Evolutionary conservation across 2,329 filamentous ascomycete genomes (phyloP), one percentile per base, ranked within the genome.

Genomic region (Celoporthe dispersa): DNA sequence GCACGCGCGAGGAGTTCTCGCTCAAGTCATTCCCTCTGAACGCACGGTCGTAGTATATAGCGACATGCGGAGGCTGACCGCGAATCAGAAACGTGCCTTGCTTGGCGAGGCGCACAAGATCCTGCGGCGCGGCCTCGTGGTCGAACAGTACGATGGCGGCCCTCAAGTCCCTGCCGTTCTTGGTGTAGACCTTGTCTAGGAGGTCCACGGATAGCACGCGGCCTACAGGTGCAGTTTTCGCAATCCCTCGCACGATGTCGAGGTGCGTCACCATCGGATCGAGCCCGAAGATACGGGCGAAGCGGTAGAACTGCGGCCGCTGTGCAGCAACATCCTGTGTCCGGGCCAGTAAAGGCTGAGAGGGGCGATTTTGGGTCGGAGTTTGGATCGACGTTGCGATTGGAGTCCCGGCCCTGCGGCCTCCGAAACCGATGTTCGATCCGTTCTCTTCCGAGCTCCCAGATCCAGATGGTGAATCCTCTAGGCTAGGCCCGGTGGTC

Each of bases 111-210:
- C 64, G 64, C n/a, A 66, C 25, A 7, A 66, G 37, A 33, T 66
- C 64, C 35, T 25, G 33, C 4, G 53, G 33, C 37, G 64, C 64
- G 14, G 51, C 64, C 1, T 59, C 64, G n/a, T 59, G 33, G 35
- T 66, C 64, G 51, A 66, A 66, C 8, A 66, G 25, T 53, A 66
- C 53, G 25, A 59, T 44, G 22, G 64, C 64, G 3, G 64, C 51
- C 16, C 19, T 57, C 64, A 41, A 2, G 8, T 44, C n/a, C 33
- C 9, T 39, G 22, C 35, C 51, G 28, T 37, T 22, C 14, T 59
- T 25, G 12, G 7, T 44, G 33, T 22, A 19, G n/a, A 60, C 14
- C 7, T 39, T 55, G 4, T 60, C 64, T n/a, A 25, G 31, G 39
- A 63, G 9, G 12, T 48, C 19, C 7, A 61, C 41, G 57, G 33